A percentile compares a stretch with the other conserved stretches of the same genome.
Conservation (phyloP, 2,329 filamentous ascomycete species). For the Helminthosporium solani region DNA sequence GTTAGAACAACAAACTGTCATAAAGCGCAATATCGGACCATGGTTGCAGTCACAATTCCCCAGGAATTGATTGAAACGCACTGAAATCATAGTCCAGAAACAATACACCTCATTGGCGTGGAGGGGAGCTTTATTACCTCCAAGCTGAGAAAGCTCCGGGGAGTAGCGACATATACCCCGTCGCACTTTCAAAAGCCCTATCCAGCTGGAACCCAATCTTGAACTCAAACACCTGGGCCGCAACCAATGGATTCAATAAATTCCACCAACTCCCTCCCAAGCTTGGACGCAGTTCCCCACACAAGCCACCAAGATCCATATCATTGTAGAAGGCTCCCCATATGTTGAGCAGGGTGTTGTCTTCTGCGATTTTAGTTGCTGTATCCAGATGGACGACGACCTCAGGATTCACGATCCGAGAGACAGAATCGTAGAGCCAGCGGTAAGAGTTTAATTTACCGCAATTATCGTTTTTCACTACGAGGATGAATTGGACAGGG, state of each 20-base stretch:
- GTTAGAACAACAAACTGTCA: not conserved
- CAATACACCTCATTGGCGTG: too few species aligned
- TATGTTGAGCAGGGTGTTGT: conserved; percentile 75
- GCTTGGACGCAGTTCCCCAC: conserved; percentile 98
- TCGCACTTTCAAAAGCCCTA: conserved; percentile 91
- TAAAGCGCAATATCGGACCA: too few species aligned
- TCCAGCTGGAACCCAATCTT: conserved; percentile 98
- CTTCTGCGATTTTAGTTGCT: conserved; percentile 87
- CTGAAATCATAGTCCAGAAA: too few species aligned
- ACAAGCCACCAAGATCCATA: conserved; percentile 94
- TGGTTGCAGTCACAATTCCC: too few species aligned
- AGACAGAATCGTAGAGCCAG: conserved; percentile 97
- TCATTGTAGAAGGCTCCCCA: conserved; percentile 99
- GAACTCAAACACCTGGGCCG: conserved; percentile 97
- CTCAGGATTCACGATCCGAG: conserved; percentile 91
- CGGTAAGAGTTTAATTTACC: conserved; percentile 99
- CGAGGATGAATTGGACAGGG: conserved; percentile 98
- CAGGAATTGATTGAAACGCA: too few species aligned
- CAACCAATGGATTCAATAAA: conserved; percentile 87
- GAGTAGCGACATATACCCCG: conserved; percentile 94
- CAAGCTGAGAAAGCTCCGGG: conserved; percentile 95
- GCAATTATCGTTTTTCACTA: conserved; percentile 94
- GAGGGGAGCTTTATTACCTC: too few species aligned
- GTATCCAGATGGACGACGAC: conserved; percentile 92
- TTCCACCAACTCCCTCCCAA: conserved; percentile 73